Evolutionary conservation across 164 flowering plant species (phyloP), one percentile per base, ranked within the genome.

Genomic region (Vitis labrusca): DNA sequence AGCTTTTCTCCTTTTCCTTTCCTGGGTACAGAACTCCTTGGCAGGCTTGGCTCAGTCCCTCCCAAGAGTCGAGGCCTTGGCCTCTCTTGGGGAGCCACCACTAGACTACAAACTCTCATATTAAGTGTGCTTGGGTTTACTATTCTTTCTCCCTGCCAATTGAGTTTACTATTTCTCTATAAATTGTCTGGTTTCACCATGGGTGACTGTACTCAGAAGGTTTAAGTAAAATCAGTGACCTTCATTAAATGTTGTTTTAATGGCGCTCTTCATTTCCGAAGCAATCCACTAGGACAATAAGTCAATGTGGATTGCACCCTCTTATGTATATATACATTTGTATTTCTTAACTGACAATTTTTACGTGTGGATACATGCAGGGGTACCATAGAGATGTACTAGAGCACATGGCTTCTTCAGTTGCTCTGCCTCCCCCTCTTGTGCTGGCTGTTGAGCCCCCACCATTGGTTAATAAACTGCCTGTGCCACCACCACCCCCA

Each of bases 311-410:
- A 32, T 44, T 70, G 15, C 16, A 15, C 64, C 12, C 44, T 12
- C 9, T 61, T 11, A 2, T 6, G 64, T 10, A 14, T 15, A 54
- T 23, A 10, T 50, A 57, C 52, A 32, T 59, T 2, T 59, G 7
- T 59, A 32, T 47, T 9, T 1, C 52, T 10, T 58, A n/a, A 49
- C 44, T 9, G 11, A 15, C 47, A 1, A 16, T 30, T 59, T 58
- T 32, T 65, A 3, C 15, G 5, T 37, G 44, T 37, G 44, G 44
- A 37, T 55, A 37, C 23, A 32, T 74, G 77, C 80, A 83, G 86
- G 78, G 72, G 61, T 75, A 83, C 71, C 86, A 83, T 64, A 71
- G 77, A 70, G 74, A 75, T 32, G 65, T 80, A 5, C 52, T 80
- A 53, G 83, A 76, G 55, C 70, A 68, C 13, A 53, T 47, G 66